A percentile compares a stretch with the other conserved stretches of the same genome.
Evolutionary conservation across 2,329 filamentous ascomycete species (phyloP).

Genomic region (Parascedosporium putredinis): DNA sequence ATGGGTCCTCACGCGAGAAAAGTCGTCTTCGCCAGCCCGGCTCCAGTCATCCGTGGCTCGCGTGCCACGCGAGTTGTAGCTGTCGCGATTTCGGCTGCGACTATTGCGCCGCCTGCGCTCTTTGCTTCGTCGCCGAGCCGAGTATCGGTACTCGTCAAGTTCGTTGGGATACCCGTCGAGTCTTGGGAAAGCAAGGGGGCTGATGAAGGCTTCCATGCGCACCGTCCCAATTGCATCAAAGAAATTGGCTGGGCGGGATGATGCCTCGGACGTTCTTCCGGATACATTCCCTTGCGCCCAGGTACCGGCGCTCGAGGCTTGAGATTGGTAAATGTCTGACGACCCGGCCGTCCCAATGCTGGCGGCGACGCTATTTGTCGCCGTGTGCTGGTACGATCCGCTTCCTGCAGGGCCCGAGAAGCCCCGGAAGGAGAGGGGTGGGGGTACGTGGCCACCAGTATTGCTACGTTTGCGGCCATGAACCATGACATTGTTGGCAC

Average conservation of each 20-base stretch:
- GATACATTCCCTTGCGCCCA: conserved; percentile 31
- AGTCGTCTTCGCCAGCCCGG: conserved; percentile 42
- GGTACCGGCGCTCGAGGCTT: conserved; percentile 20
- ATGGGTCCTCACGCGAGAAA: conserved; percentile 47
- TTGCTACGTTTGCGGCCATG: conserved; percentile 86
- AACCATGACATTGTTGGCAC: conserved; percentile 32
- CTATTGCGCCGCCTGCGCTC: conserved; percentile 41
- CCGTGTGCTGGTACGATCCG: conserved; percentile 30
- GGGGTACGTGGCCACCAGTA: conserved; percentile 64
- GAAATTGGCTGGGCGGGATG: conserved; percentile 49
- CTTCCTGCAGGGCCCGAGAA: conserved; percentile 51
- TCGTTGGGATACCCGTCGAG: conserved; percentile 38
- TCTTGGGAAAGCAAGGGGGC: conserved; percentile 41
- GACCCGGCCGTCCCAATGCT: conserved; percentile 49
- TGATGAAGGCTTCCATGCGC: conserved; percentile 95
- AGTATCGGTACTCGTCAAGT: conserved; percentile 37
- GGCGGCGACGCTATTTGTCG: conserved; percentile 47
- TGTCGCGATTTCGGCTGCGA: conserved; percentile 43
- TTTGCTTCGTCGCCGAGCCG: conserved; percentile 42
- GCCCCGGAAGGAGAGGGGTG: conserved; percentile 64
- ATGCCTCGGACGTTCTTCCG: conserved; percentile 45
- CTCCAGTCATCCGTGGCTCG: conserved; percentile 32
- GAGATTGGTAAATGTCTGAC: conserved; percentile 51
- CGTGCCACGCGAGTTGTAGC: conserved; percentile 34
- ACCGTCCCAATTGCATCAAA: conserved; percentile 86